phyloP scores from a whole-genome alignment of 768 basidiomycete genomes.

The Postia placenta region DNA sequence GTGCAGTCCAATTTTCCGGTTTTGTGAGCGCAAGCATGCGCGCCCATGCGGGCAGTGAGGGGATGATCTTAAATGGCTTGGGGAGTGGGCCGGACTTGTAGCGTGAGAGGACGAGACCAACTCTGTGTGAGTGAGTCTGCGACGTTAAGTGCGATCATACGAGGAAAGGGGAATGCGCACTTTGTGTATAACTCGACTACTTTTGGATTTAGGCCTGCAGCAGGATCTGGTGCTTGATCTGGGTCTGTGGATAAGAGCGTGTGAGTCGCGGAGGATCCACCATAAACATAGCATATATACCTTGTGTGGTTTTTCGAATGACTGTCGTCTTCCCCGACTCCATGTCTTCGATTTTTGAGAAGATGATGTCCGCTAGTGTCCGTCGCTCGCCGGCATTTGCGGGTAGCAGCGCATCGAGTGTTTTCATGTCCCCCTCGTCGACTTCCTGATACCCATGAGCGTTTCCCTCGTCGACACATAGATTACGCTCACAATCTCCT shows the following conservation, averaged over 20 bases:
- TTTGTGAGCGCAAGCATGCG: slow-evolving; percentile 88
- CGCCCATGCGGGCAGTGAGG: slow-evolving; percentile 93
- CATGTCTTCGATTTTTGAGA: slow-evolving; percentile 78
- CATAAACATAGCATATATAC: slow-evolving; percentile 19
- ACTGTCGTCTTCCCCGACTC: slow-evolving; percentile 48
- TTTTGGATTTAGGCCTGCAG: slow-evolving; percentile 84
- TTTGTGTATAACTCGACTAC: slow-evolving; percentile 92
- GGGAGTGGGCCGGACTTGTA: slow-evolving; percentile 95
- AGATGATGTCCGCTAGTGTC: slow-evolving; percentile 95
- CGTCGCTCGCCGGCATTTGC: slow-evolving; percentile 67
- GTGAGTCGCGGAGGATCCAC: neutral
- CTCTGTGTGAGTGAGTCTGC: slow-evolving; percentile 37
- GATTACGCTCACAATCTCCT: slow-evolving; percentile 38
- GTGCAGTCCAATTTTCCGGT: slow-evolving; percentile 93
- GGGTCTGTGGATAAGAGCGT: slow-evolving; percentile 34
- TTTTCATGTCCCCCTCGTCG: slow-evolving; percentile 82
- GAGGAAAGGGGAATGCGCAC: slow-evolving; percentile 38
- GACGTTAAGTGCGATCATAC: slow-evolving; percentile 1
- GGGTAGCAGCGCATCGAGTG: slow-evolving; percentile 78
- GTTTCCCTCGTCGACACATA: neutral
- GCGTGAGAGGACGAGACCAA: slow-evolving; percentile 76
- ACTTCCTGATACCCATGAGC: slow-evolving; percentile 55
- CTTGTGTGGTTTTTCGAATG: slow-evolving; percentile 57
- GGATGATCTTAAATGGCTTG: slow-evolving; percentile 97
- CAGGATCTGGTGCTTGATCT: slow-evolving; percentile 55